phyloP scores from a whole-genome alignment of 208 protist species.

The Strigomonas galati region DNA sequence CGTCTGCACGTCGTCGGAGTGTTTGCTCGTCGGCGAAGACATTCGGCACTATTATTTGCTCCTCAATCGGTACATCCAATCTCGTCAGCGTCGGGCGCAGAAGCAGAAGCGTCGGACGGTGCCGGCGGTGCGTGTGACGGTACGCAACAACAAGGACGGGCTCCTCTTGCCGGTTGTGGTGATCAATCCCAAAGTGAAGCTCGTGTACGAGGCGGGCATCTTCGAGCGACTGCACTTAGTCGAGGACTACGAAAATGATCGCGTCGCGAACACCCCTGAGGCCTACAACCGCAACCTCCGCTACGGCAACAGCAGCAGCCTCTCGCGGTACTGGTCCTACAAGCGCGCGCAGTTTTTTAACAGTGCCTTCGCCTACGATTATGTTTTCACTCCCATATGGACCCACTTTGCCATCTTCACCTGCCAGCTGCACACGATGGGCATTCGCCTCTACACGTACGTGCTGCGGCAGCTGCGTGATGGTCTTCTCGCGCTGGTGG shows the following conservation, averaged over 20 bases:
- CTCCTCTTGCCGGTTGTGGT: conserved; percentile 53
- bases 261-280: background rate
- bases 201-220: conserved; percentile 53
- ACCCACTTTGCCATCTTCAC: too few species aligned
- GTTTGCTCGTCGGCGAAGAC: conserved; percentile 62
- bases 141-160: conserved; percentile 12
- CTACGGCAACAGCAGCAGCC: background rate
- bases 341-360: too few species aligned
- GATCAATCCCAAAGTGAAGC: conserved; percentile 65
- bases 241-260: too few species aligned
- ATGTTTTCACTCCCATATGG: too few species aligned
- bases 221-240: conserved; percentile 26
- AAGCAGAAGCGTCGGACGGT: too few species aligned
- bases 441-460: background rate
- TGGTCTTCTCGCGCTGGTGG: background rate
- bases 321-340: too few species aligned
- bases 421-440: too few species aligned
- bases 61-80: too few species aligned
- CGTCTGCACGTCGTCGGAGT: conserved; percentile 68
- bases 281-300: background rate
- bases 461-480: background rate
- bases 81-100: too few species aligned
- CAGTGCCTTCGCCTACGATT: too few species aligned
- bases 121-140: too few species aligned
- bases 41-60: conserved; percentile 32